phyloP scores from a whole-genome alignment of 257 asterid genomes.

The Nicotiana obtusifolia region DNA sequence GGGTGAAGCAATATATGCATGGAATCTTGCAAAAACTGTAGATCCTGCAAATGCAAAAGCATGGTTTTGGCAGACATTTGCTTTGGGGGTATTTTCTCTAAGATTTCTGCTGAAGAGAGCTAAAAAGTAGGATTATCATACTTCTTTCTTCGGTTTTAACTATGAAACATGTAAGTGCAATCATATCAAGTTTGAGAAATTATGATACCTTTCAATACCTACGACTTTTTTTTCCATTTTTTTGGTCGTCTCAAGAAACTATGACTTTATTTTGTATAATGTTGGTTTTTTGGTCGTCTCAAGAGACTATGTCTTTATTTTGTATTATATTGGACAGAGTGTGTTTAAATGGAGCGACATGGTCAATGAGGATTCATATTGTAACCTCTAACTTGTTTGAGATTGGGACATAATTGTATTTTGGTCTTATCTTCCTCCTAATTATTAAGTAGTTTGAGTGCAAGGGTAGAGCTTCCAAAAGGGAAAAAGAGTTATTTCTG shows the following conservation, averaged over 20 bases:
- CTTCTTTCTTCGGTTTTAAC: not conserved
- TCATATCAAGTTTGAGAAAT: not conserved
- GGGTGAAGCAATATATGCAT: constrained; percentile 80
- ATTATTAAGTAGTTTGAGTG: no score
- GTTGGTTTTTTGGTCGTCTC: not conserved
- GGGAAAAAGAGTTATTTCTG: no score
- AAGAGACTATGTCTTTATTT: not conserved
- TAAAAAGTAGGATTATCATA: constrained; percentile 14
- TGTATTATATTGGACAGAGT: not conserved
- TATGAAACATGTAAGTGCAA: not conserved
- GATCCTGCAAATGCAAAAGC: constrained; percentile 83
- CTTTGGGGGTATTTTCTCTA: constrained; percentile 67
- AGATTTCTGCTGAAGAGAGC: constrained; percentile 64
- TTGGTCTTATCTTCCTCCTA: no score
- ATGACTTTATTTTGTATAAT: not conserved
- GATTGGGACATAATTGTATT: not conserved
- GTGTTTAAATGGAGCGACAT: not conserved
- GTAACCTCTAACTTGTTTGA: not conserved
- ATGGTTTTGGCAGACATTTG: constrained; percentile 91
- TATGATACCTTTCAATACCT: not conserved
- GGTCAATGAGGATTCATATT: not conserved
- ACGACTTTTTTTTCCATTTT: not conserved
- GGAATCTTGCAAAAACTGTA: constrained; percentile 69
- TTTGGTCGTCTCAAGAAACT: not conserved
- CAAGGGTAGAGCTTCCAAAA: no score